Conservation (phyloP, 2,329 filamentous ascomycete species). For the Fusarium denticulatum region DNA sequence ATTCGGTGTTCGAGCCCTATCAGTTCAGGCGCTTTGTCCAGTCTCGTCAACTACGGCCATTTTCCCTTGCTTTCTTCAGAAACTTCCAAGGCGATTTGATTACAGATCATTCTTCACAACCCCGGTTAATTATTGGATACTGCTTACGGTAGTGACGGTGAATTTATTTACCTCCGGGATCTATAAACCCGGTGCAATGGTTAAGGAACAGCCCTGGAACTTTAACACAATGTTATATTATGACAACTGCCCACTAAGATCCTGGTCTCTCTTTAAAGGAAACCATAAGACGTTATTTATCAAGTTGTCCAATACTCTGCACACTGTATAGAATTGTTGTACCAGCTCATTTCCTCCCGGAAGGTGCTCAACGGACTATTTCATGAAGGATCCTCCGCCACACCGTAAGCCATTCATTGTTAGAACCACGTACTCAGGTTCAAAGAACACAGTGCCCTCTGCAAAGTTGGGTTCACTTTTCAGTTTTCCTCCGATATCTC, state of each 20-base stretch:
- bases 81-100: conserved; percentile 24
- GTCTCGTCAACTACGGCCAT: conserved; percentile 1
- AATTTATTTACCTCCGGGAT: conserved; percentile 3
- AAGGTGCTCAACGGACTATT: background rate
- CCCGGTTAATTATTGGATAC: conserved; percentile 10
- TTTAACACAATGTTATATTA: conserved; percentile 23
- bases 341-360: conserved; percentile 16
- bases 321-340: background rate
- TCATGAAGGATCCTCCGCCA: conserved; percentile 8
- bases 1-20: conserved; percentile 37
- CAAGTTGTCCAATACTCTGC: background rate
- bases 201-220: conserved; percentile 25
- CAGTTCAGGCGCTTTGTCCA: conserved; percentile 12
- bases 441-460: background rate
- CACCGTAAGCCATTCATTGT: conserved; percentile 16
- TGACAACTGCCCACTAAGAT: conserved; percentile 4
- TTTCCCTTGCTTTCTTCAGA: conserved; percentile 19
- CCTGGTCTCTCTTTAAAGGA: background rate
- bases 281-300: conserved; percentile 4
- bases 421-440: conserved; percentile 11
- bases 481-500: background rate
- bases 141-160: conserved; percentile 35
- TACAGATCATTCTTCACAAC: conserved; percentile 23
- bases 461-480: background rate
- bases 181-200: conserved; percentile 10